Evolutionary conservation across 148 eudicot genomes (phyloP), one percentile per base, ranked within the genome.

Genomic region (Cornus kousa): DNA sequence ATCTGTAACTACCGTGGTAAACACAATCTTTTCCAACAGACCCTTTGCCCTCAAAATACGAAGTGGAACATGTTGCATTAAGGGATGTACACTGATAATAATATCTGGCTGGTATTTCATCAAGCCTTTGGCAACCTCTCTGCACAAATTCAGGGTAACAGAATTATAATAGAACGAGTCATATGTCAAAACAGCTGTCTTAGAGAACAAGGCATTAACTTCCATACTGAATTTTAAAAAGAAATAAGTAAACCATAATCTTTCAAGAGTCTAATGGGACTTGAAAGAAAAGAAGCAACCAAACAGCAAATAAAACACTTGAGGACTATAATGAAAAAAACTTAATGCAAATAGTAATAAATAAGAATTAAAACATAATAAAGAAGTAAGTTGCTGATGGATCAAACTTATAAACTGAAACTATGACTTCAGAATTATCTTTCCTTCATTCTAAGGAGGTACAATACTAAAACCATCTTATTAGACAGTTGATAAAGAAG

Each of bases 11-110:
- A 96, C 98, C 55, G 99, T 96, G 60, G 99, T 89, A 85, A 96
- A 96, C 70, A 94, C 93, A 75, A 96, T 93, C 88, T 93, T 96
- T 72, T 93, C 79, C 81, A 96, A 84, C 32, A 96, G 94, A 48
- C 98, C 98, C 82, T 85, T 93, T 43, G 90, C 77, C 90, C 95
- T 94, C 85, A 96, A 86, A 78, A 96, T 83, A 79, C 95, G 97
- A 76, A 96, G 97, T 20, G 99, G 98, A 79, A 96, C 98, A 86
- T 96, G 99, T 79, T 96, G 99, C 99, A 96, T 96, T 77, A 96
- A 68, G 74, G 99, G 99, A 87, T 96, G 99, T 79, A 96, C 99
- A 70, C 98, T 96, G 79, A 96, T 91, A 55, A 96, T 96, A n/a
- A 96, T 91, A 86, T 93, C 98, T 77, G 99, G 98, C 86, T 87